Conservation (phyloP, 1,284 basidiomycete species). For the Spongispora temasekensis region DNA sequence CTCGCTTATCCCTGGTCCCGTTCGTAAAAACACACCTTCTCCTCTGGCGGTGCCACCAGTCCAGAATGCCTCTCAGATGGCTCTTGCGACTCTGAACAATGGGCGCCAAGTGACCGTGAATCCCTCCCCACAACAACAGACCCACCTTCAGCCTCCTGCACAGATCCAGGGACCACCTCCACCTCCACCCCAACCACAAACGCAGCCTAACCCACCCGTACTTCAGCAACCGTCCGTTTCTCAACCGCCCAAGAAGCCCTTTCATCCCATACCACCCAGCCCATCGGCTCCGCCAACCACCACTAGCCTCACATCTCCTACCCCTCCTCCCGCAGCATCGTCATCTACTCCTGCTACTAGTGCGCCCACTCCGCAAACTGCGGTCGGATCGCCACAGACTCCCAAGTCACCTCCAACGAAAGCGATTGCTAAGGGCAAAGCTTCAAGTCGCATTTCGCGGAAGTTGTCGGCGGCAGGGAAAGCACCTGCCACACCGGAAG, state of each 20-base stretch:
- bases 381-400: conserved; percentile 52
- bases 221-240: conserved; percentile 9
- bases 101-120: conserved; percentile 25
- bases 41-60: conserved; percentile 13
- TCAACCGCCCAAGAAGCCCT: conserved; percentile 29
- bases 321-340: conserved; percentile 37
- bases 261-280: conserved; percentile 21
- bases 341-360: conserved; percentile 43
- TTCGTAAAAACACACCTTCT: conserved; percentile 14
- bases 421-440: conserved; percentile 46
- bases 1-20: background rate
- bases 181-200: conserved; percentile 11
- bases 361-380: conserved; percentile 54
- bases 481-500: conserved; percentile 37
- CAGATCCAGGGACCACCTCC: conserved; percentile 20
- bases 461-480: conserved; percentile 51
- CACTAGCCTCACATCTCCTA: conserved; percentile 36
- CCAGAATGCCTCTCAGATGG: conserved; percentile 20
- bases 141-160: conserved; percentile 25
- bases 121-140: conserved; percentile 19
- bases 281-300: conserved; percentile 25
- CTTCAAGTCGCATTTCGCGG: conserved; percentile 39
- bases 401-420: conserved; percentile 57
- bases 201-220: conserved; percentile 14
- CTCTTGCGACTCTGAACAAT: conserved; percentile 3